Base-by-base conservation (phyloP, 176 grass and related monocot genomes). In the Canna indica region DNA sequence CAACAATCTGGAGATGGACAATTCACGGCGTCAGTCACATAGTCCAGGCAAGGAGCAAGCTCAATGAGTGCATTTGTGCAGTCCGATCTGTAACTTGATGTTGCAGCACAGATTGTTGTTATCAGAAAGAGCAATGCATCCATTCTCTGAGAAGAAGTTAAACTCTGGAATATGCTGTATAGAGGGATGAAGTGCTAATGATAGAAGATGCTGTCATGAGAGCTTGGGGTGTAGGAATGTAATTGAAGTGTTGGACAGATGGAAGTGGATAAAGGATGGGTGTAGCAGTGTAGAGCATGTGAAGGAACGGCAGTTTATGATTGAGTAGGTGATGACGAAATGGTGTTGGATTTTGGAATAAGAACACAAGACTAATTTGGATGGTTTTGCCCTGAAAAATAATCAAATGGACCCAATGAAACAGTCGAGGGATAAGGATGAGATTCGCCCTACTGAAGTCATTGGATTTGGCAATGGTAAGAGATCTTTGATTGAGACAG, bases 1-100 rank as follows among this genome's bases (percentile, higher is more conserved):
- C 70, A 61, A 20, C 75, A 73, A 1, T 69, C 69, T 0, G 57
- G 35, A 41, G 69, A 60, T 24, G 69, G 81, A 38, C 73, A 62
- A 42, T 69, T 69, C 0, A 48, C 52, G 31, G 48, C 60, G 17
- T 83, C 69, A 31, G 48, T 83, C 15, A 75, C 46, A 20, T 81
- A 83, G 63, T 83, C 60, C 30, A 78, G 47, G 47, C 75, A 74
- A 16, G 76, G 47, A 69, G 81, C 33, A 53, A 70, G 76, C 8
- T 69, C 36, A 7, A 41, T 29, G 30, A 81, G 78, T 45, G 32
- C 66, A 47, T 68, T 41, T 0, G 53, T 66, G 30, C 71, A 81
- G 61, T 74, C 78, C 31, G 59, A 30, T 36, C 30, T 31, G 26
- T 71, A 67, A 32, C 76, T 69, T 17, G 77, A 84, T 71, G 72